These are phyloP conservation scores for Sclerotinia subarctica DNA, from an alignment of 2,329 filamentous ascomycete species.

Conservation along the genomic window DNA sequence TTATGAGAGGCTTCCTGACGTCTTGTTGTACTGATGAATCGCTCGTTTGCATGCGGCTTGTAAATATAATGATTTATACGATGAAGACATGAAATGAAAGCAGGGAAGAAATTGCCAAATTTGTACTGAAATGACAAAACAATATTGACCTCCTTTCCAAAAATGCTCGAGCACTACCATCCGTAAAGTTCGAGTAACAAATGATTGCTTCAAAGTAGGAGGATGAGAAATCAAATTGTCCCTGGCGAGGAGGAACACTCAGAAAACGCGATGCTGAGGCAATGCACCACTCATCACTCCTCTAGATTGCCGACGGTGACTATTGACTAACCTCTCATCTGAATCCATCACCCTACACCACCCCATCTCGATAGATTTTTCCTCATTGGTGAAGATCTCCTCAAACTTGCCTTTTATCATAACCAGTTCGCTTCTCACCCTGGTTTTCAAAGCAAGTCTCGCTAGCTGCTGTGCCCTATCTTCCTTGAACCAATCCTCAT, in stretches of 20 bases:
- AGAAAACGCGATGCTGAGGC: background rate
- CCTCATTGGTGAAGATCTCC: conserved; percentile 28
- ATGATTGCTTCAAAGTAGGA: no score
- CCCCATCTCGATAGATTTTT: conserved; percentile 24
- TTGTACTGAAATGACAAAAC: background rate
- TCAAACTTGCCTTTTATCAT: conserved; percentile 30
- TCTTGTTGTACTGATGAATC: background rate
- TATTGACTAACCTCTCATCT: background rate
- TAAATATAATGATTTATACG: background rate
- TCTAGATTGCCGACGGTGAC: background rate
- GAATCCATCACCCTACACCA: conserved; percentile 21
- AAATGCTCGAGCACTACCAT: no score
- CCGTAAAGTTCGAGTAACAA: background rate
- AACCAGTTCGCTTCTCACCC: conserved; percentile 22
- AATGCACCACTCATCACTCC: background rate
- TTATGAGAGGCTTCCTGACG: no score
- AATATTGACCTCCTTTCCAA: background rate
- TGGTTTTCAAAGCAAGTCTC: conserved; percentile 2
- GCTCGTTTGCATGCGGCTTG: fast-evolving
- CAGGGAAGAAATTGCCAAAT: background rate
- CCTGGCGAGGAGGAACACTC: background rate
- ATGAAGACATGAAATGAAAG: background rate
- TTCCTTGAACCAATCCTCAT: conserved; percentile 19
- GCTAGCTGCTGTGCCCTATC: background rate
- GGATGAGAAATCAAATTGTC: background rate